Evolutionary conservation across 2,329 filamentous ascomycete genomes (phyloP).

Genomic region (Phaeosphaeria sp.): DNA sequence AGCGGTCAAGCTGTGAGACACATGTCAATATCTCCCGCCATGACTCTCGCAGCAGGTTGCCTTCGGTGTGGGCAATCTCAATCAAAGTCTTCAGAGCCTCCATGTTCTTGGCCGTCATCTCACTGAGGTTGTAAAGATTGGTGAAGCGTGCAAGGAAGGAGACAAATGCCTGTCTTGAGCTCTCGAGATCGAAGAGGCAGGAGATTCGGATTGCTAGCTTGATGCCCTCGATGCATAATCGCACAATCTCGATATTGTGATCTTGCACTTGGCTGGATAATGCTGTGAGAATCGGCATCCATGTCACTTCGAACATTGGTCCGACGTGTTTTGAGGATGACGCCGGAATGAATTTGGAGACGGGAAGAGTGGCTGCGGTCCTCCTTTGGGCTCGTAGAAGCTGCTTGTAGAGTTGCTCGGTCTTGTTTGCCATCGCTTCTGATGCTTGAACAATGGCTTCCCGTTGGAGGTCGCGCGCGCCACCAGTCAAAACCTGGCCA

Average conservation of each 20-base stretch:
- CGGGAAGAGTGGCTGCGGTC: conserved; percentile 73
- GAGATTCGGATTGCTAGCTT: conserved; percentile 92
- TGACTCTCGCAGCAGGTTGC: conserved; percentile 84
- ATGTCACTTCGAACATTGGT: conserved; percentile 98
- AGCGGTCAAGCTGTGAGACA: conserved; percentile 91
- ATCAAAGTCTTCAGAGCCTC: conserved; percentile 91
- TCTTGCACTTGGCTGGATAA: conserved; percentile 93
- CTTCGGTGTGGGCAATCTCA: conserved; percentile 91
- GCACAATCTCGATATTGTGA: conserved; percentile 90
- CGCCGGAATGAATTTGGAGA: conserved; percentile 82
- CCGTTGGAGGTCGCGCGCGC: conserved; percentile 86
- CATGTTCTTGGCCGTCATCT: conserved; percentile 95
- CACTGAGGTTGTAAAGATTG: conserved; percentile 92
- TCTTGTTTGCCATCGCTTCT: conserved; percentile 86
- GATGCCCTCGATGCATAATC: conserved; percentile 92
- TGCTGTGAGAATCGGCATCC: conserved; percentile 98
- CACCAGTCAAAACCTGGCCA: conserved; percentile 88
- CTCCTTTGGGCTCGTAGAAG: conserved; percentile 87
- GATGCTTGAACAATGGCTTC: conserved; percentile 96
- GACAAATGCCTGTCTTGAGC: conserved; percentile 93
- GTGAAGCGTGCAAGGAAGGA: conserved; percentile 91
- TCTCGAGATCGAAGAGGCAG: conserved; percentile 90
- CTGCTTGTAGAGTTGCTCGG: conserved; percentile 89
- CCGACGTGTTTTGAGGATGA: conserved; percentile 94
- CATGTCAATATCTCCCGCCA: conserved; percentile 97